Base-by-base conservation (phyloP, 305 asterid genomes). In the Fraxinus ornus region DNA sequence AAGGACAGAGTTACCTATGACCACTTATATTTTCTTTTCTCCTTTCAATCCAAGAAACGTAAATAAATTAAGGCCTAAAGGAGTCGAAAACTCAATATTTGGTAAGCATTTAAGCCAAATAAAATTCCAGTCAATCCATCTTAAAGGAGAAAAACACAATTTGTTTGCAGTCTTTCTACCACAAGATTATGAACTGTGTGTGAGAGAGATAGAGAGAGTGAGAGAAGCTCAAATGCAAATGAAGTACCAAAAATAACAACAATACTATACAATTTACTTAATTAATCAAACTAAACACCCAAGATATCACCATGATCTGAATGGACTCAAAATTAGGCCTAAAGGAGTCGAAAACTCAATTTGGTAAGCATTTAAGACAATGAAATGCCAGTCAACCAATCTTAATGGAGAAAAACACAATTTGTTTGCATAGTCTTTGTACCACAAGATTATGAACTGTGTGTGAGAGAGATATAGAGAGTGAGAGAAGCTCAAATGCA, bases 281-380 rank as follows among this genome's bases (percentile, higher is more conserved):
- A 28, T 2, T 57, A 64, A 83, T 15, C 13, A 12, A 79, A 22
- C 15, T 44, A 17, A 83, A 22, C 33, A 86, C 98, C 87, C 82
- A 93, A 97, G 81, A 92, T 91, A 86, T 94, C 97, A 24, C 88
- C 90, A 66, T 89, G 94, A 52, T 97, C 84, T 85, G 94, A 83
- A 91, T 88, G 57, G 95, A 94, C 76, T 89, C 94, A 85, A 74
- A 92, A 83, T 93, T 86, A 22, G 91, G 28, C 35, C 35, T 32
- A 32, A 32, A 32, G 35, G 35, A 33, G 30, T 7, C 10, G 22
- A 47, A 60, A 21, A 19, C 70, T 60, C 28, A n/a, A 4, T 19
- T 60, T 21, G 70, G 22, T 19, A 9, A 64, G 13, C 32, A 64
- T 64, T 64, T 64, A 64, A 22, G 28, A 0, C 33, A 7, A 64